A percentile compares a stretch with the other conserved stretches of the same genome.
Evolutionary conservation across 2,329 filamentous ascomycete species (phyloP).

Genomic region (Claviceps pazoutovae): DNA sequence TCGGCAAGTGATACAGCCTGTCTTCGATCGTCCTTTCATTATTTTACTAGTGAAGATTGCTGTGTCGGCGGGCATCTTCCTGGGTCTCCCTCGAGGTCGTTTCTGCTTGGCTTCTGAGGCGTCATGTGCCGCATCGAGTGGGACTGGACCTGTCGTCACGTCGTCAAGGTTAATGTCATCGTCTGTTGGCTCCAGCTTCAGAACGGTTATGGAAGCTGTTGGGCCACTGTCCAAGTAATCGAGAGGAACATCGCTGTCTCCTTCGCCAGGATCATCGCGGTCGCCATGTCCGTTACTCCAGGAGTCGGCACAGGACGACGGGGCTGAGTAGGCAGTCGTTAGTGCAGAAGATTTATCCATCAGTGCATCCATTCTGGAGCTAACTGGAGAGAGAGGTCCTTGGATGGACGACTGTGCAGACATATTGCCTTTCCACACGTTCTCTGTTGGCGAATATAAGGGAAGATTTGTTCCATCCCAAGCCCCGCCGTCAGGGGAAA

Average conservation of each 20-base stretch:
- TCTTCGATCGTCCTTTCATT: constrained; percentile 63
- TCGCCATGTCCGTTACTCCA: constrained; percentile 30
- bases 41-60: constrained; percentile 49
- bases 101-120: constrained; percentile 32
- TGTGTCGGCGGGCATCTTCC: constrained; percentile 61
- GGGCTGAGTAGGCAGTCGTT: constrained; percentile 30
- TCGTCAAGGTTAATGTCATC: constrained; percentile 41
- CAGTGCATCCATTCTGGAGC: constrained; percentile 31
- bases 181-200: constrained; percentile 44
- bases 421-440: constrained; percentile 15
- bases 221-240: constrained; percentile 36
- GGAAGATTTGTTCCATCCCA: constrained; percentile 15
- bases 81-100: constrained; percentile 63
- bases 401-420: constrained; percentile 21
- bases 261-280: constrained; percentile 22
- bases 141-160: constrained; percentile 27
- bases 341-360: constrained; percentile 26
- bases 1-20: constrained; percentile 53
- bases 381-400: constrained; percentile 40
- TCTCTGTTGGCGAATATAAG: constrained; percentile 20
- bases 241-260: constrained; percentile 24
- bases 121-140: constrained; percentile 10
- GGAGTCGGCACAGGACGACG: constrained; percentile 31
- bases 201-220: constrained; percentile 31
- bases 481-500: constrained; percentile 28